A percentile compares a stretch with the other conserved stretches of the same genome.
Conservation (phyloP, 768 basidiomycete genomes). For the Russula sp. region DNA sequence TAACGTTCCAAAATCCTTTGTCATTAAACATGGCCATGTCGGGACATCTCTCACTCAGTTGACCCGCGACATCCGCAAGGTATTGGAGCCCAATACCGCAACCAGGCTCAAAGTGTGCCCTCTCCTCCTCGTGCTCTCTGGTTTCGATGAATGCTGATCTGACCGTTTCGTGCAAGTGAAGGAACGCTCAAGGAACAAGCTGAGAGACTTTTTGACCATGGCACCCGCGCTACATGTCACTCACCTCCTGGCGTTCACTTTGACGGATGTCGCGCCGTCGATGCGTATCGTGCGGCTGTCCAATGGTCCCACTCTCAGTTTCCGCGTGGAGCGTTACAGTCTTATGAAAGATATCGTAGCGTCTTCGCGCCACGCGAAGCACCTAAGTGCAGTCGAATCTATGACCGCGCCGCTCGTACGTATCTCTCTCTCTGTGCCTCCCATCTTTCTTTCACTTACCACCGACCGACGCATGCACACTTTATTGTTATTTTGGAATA, state of each 20-base stretch:
- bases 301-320: slow-evolving; percentile 88
- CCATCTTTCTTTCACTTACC: background rate
- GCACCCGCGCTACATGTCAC: slow-evolving; percentile 87
- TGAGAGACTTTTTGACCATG: slow-evolving; percentile 91
- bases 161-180: slow-evolving; percentile 30
- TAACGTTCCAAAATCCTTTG: slow-evolving; percentile 79
- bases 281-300: slow-evolving; percentile 82
- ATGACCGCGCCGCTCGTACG: slow-evolving; percentile 85
- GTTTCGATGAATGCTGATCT: slow-evolving; percentile 16
- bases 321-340: slow-evolving; percentile 88
- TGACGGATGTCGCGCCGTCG: slow-evolving; percentile 79
- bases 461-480: too few species aligned
- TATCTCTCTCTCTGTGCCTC: background rate
- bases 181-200: slow-evolving; percentile 86
- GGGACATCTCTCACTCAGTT: slow-evolving; percentile 82
- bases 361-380: slow-evolving; percentile 56
- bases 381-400: slow-evolving; percentile 76
- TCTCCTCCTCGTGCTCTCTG: background rate
- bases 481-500: background rate
- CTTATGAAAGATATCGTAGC: slow-evolving; percentile 77
- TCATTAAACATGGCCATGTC: slow-evolving; percentile 93
- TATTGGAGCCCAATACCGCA: slow-evolving; percentile 98
- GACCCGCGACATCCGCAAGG: slow-evolving; percentile 86
- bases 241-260: slow-evolving; percentile 86
- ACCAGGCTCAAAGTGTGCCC: slow-evolving; percentile 72